Percentiles rank a stretch among this genome's conserved stretches.
phyloP scores from a whole-genome alignment of 768 basidiomycete species.

The Rhizopogon vulgaris region DNA sequence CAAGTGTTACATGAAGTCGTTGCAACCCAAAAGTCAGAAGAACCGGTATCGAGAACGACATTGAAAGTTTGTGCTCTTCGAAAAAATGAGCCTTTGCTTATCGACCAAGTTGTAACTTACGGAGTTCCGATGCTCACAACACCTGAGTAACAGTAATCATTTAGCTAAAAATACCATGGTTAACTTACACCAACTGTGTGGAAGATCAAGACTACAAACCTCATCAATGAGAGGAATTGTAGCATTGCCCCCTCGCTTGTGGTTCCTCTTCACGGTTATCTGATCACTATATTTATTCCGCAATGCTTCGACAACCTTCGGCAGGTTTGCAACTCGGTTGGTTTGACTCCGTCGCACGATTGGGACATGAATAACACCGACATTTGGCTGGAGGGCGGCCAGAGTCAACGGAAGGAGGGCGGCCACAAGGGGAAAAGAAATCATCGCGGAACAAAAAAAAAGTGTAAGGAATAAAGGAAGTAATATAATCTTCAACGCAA shows the following conservation, averaged over 20 bases:
- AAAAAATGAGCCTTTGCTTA: constrained; percentile 4
- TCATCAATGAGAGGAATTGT: constrained; percentile 43
- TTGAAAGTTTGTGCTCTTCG: constrained; percentile 60
- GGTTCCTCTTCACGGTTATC: neutral
- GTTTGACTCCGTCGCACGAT: constrained; percentile 32
- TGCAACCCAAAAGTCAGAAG: constrained; percentile 86
- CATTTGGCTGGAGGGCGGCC: constrained; percentile 16
- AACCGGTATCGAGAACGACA: constrained; percentile 88
- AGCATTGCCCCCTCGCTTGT: constrained; percentile 30
- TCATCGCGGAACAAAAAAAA: neutral
- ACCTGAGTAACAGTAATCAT: constrained; percentile 55
- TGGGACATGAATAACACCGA: constrained; percentile 36
- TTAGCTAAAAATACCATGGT: constrained; percentile 27
- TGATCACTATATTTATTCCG: constrained; percentile 41
- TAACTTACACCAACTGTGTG: neutral
- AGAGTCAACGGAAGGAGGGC: constrained; percentile 24
- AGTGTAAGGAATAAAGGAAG: neutral
- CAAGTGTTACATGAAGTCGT: constrained; percentile 43
- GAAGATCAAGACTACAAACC: constrained; percentile 26
- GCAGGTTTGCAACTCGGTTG: constrained; percentile 28
- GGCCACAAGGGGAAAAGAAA: constrained; percentile 22
- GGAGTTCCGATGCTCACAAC: constrained; percentile 54
- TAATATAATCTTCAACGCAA: neutral
- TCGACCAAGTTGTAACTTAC: constrained; percentile 32
- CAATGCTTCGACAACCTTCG: constrained; percentile 35